These are phyloP conservation scores for Escallonia herrerae DNA, from an alignment of 129 eudicot species.

Conservation along the genomic window DNA sequence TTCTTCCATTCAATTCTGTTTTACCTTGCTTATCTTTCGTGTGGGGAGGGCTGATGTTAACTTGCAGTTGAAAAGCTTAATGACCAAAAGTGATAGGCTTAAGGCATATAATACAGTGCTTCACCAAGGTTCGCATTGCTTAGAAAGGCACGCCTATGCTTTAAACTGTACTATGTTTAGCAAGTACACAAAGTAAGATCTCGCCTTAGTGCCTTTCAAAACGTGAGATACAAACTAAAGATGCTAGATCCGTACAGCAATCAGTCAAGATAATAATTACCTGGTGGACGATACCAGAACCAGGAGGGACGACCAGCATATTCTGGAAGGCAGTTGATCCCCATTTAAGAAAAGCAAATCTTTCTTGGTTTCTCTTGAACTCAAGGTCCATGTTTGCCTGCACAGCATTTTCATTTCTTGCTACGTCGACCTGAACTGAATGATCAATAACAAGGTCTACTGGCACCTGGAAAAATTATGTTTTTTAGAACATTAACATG, in stretches of 20 bases:
- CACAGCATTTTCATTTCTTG: constrained; percentile 86
- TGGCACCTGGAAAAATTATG: constrained; percentile 60
- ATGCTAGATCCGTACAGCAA: too few species aligned
- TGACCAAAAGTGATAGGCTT: too few species aligned
- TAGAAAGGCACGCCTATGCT: too few species aligned
- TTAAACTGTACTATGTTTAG: too few species aligned
- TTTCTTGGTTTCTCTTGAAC: constrained; percentile 81
- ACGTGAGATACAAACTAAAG: too few species aligned
- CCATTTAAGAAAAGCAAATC: constrained; percentile 96
- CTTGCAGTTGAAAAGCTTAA: too few species aligned
- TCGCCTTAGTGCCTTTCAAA: too few species aligned
- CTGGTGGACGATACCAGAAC: constrained; percentile 99
- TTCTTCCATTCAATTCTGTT: neutral
- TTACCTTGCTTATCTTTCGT: too few species aligned
- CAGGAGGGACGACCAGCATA: constrained; percentile 99
- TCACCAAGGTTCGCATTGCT: too few species aligned
- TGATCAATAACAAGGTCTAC: constrained; percentile 99
- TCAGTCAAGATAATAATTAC: constrained; percentile 18
- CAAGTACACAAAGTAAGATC: too few species aligned
- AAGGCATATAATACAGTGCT: too few species aligned
- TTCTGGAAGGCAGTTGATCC: constrained; percentile 95
- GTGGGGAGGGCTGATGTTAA: too few species aligned
- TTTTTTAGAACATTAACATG: neutral
- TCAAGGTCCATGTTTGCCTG: constrained; percentile 94
- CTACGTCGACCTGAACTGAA: constrained; percentile 98